Evolutionary conservation across 345 rosid genomes (phyloP).

Genomic region (Draba incana): DNA sequence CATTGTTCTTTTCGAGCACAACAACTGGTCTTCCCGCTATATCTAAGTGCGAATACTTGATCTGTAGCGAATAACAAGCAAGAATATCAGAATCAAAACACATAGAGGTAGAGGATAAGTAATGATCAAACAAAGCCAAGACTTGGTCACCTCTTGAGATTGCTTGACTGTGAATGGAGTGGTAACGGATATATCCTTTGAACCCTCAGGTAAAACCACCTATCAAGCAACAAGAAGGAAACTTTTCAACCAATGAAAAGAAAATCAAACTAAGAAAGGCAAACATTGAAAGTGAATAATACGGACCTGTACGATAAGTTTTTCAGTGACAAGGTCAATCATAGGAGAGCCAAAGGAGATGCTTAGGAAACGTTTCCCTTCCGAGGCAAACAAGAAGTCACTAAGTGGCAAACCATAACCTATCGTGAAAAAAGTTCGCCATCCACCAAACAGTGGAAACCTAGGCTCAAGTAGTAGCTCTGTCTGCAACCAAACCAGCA

Average conservation of each 20-base stretch:
- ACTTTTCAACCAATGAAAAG: no score
- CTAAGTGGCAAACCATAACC: conserved; percentile 92
- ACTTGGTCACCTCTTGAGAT: conserved; percentile 67
- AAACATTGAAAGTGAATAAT: conserved; percentile 9
- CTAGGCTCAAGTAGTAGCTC: conserved; percentile 88
- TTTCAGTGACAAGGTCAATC: conserved; percentile 70
- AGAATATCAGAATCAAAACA: not conserved
- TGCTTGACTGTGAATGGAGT: conserved; percentile 77
- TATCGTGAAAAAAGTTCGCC: conserved; percentile 92
- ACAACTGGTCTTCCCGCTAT: conserved; percentile 84
- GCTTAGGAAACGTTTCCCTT: conserved; percentile 76
- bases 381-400: conserved; percentile 76
- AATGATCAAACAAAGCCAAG: conserved; percentile 10
- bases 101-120: not conserved
- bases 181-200: conserved; percentile 63
- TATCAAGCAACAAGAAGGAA: conserved; percentile 30
- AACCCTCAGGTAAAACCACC: conserved; percentile 97
- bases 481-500: conserved; percentile 60
- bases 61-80: conserved; percentile 45
- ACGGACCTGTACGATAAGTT: conserved; percentile 78
- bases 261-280: no score
- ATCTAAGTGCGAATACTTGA: conserved; percentile 89
- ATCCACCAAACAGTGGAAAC: conserved; percentile 96
- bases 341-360: conserved; percentile 79
- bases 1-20: conserved; percentile 75